phyloP scores from a whole-genome alignment of 495 filamentous ascomycete genomes.

The Annulohypoxylon moriforme region DNA sequence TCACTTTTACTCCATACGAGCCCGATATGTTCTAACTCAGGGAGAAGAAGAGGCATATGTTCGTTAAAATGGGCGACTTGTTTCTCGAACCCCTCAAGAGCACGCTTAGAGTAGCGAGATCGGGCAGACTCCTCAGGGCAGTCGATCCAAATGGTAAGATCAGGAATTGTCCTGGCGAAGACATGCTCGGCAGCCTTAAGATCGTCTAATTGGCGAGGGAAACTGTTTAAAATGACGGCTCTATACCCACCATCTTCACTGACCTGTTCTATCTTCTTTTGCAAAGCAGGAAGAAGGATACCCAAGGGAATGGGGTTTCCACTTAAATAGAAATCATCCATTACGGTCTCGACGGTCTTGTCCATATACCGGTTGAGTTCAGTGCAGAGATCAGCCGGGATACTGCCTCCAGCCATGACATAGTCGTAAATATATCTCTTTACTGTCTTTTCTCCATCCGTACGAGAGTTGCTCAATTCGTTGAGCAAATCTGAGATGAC shows the following conservation, averaged over 20 bases:
- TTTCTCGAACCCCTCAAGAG: not conserved
- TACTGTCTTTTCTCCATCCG: not conserved
- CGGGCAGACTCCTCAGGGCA: constrained; percentile 1
- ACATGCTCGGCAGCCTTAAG: not conserved
- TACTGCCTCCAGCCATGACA: not conserved
- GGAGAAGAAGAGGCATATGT: not conserved
- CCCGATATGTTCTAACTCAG: not conserved
- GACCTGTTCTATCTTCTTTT: not conserved
- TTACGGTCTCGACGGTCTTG: not conserved
- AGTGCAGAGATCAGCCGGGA: not conserved
- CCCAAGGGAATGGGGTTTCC: not conserved
- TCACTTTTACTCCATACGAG: not conserved
- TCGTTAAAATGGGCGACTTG: not conserved
- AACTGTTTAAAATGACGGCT: constrained; percentile 5
- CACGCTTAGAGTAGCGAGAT: not conserved
- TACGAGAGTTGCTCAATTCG: not conserved
- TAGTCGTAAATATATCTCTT: not conserved
- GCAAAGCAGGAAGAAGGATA: not conserved
- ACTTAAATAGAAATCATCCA: not conserved
- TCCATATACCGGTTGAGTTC: not conserved
- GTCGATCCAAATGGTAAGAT: not conserved
- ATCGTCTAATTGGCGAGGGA: not conserved
- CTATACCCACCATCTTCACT: not conserved
- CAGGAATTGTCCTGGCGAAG: not conserved
- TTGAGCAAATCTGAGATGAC: not conserved